phyloP scores from a whole-genome alignment of 2,329 filamentous ascomycete genomes.

The Colletotrichum gigasporum region DNA sequence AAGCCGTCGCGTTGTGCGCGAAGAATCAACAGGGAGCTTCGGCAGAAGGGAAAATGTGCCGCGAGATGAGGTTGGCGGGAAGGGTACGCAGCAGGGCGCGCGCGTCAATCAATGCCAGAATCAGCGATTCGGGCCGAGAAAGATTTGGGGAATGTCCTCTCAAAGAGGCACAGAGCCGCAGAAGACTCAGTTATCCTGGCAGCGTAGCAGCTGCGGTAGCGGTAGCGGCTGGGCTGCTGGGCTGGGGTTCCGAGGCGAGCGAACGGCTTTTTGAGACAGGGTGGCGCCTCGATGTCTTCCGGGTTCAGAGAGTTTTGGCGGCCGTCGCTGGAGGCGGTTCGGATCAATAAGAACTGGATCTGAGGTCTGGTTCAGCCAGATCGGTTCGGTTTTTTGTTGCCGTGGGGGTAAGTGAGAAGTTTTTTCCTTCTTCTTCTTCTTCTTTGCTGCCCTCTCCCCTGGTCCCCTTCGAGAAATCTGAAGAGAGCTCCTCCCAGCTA shows the following conservation, averaged over 20 bases:
- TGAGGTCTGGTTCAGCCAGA: constrained; percentile 9
- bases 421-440: background rate
- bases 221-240: background rate
- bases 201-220: constrained; percentile 1
- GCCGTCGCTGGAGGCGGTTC: background rate
- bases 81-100: constrained; percentile 15
- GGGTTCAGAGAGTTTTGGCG: constrained; percentile 6
- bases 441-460: constrained; percentile 5
- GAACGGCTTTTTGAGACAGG: constrained; percentile 28
- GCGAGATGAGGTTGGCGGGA: constrained; percentile 17
- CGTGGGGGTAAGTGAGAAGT: constrained; percentile 15
- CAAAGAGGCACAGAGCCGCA: constrained; percentile 13
- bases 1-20: constrained; percentile 9
- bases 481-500: constrained; percentile 1
- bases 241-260: constrained; percentile 16
- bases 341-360: constrained; percentile 15
- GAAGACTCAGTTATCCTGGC: background rate
- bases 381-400: constrained; percentile 16
- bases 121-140: constrained; percentile 30
- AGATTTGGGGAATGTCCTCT: constrained; percentile 16
- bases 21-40: constrained; percentile 15
- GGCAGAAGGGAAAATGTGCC: constrained; percentile 1
- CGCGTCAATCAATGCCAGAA: constrained; percentile 31
- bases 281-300: constrained; percentile 18
- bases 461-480: constrained; percentile 1